Base-by-base conservation (phyloP, 805 yeast species). In the Yarrowia porcina region DNA sequence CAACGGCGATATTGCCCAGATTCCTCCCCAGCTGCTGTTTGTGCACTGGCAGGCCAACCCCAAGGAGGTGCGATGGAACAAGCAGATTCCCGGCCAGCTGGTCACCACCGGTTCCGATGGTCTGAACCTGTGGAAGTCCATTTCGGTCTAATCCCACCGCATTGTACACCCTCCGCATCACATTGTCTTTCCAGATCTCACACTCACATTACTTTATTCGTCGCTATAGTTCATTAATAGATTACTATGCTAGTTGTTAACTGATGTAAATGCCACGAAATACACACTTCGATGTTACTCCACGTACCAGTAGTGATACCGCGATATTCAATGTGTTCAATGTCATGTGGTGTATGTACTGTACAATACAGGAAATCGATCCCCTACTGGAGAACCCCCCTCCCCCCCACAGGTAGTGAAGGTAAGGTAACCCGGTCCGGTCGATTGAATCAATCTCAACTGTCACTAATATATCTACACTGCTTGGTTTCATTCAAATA, bases 1-100 rank as follows among this genome's bases (percentile, higher is more conserved):
- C 69, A 82, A 82, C 68, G 75, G 75, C 15, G 97, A 92, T 69
- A 79, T 94, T 67, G 86, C 86, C 67, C 96, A 88, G 70, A 89
- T 93, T 66, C 99, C 99, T 17, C 94, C 98, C 21, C 99, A 94
- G 76, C 80, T 94, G 70, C 79, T 94, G 73, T 94, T 94, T 77
- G 96, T 93, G 47, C 99, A 94, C 75, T 94, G 98, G 98, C 99
- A 94, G 79, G 86, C 86, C 69, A 96, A 94, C 71, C 97, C 93
- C 62, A 94, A 94, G 79, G 99, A 94, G 74, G 97, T 93, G 54
- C 89, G 96, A 76, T 94, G 99, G 99, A 97, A 93, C 76, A 85
- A 80, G 71, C 98, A 94, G 78, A 89, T 94, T 63, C 99, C 99
- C 2, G 99, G 99, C 52, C 87, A 96, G 68, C 81, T 94, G 71